Base-by-base conservation (phyloP, 2,329 filamentous ascomycete species). In the Huntiella bhutanensis region DNA sequence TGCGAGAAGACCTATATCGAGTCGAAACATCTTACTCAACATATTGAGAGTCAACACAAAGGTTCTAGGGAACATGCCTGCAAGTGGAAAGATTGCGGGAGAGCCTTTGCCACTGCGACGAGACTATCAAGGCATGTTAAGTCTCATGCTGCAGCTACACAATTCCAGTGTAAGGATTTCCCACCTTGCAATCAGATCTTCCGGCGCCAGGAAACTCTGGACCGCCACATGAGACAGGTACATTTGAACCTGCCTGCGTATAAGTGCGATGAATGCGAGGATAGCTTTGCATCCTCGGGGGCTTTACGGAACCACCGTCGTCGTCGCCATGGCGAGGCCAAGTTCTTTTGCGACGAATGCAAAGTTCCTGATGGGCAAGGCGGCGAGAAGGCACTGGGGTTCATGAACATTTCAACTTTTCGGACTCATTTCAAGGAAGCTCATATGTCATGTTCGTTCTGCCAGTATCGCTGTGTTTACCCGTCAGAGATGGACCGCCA, bases 1-100 rank as follows among this genome's bases (percentile, higher is more conserved):
- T 96, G 88, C 57, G 73, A 75, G 55, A 95, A 94, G 64, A 73
- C 78, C 37, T 96, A 93, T 58, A 73, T 85, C 11, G 82, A 91
- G 51, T 75, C 84, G 53, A 88, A 88, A 54, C 86, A 95, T 62
- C 68, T 95, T 13, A 78, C 80, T 50, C 80, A 86, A 53, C 88
- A 96, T 59, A 63, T 92, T 56, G 86, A 87, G 58, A 82, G 81
- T 47, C 78, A 80, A 8, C 88, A 95, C 59, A 80, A 73, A 15
- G 67, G 75, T 46, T 71, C 84, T 52, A 71, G 80, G 49, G 71
- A 76, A 41, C 80, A 85, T 58, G 60, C 71, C 19, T 95, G 87
- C 62, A 65, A 70, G n/a, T 75, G 75, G 55, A 68, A 74, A 11
- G 77, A 69, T 4, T 95, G 88, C 57, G 75, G 68, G 43, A 91